These are phyloP conservation scores for Fonsecaea monophora DNA, from an alignment of 2,329 filamentous ascomycete genomes.

Conservation along the genomic window DNA sequence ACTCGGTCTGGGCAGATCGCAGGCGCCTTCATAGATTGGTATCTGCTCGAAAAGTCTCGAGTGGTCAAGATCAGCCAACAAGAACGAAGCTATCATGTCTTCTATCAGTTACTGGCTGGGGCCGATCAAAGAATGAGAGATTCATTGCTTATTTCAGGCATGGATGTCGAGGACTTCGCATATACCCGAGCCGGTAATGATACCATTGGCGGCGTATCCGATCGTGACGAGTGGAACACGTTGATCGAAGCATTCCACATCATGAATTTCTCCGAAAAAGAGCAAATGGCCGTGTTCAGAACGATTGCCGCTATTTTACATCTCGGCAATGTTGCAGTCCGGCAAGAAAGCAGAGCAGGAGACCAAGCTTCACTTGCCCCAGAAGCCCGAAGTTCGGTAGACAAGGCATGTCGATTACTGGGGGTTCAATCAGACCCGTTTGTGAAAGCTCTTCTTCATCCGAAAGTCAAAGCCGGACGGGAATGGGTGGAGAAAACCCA, in stretches of 20 bases:
- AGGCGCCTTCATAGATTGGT: conserved; percentile 98
- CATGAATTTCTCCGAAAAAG: conserved; percentile 88
- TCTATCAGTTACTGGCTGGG: conserved; percentile 92
- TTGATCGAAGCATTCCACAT: conserved; percentile 91
- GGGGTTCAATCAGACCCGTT: conserved; percentile 87
- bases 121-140: conserved; percentile 75
- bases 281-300: conserved; percentile 81
- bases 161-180: conserved; percentile 83
- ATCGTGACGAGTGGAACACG: conserved; percentile 85
- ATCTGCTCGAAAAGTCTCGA: conserved; percentile 95
- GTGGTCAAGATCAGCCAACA: conserved; percentile 86
- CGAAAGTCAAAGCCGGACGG: conserved; percentile 89
- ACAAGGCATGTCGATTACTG: conserved; percentile 80
- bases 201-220: conserved; percentile 86
- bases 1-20: conserved; percentile 85
- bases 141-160: conserved; percentile 75
- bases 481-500: conserved; percentile 99
- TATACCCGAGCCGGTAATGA: conserved; percentile 94
- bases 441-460: conserved; percentile 85
- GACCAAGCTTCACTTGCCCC: conserved; percentile 86
- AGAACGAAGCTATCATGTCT: conserved; percentile 96
- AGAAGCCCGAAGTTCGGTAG: conserved; percentile 75
- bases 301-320: conserved; percentile 92
- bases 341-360: conserved; percentile 86
- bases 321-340: conserved; percentile 86